Conservation (phyloP, 2,329 filamentous ascomycete genomes). For the Alternaria consortialis region DNA sequence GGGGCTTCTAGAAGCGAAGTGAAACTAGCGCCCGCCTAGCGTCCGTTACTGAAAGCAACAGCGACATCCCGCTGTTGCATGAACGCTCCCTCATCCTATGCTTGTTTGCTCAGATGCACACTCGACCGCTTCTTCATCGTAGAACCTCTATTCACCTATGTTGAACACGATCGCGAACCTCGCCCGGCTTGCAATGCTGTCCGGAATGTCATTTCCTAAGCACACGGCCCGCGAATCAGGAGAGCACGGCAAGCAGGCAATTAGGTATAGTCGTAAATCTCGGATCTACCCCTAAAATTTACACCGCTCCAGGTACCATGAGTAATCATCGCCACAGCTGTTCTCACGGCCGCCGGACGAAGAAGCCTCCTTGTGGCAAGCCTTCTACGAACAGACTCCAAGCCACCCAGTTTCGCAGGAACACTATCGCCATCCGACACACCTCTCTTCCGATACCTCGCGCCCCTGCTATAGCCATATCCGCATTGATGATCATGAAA, state of each 20-base stretch:
- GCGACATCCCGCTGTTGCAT: not conserved
- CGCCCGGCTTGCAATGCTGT: not conserved
- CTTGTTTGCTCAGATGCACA: not conserved
- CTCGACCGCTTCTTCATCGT: not conserved
- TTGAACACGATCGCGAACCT: not conserved
- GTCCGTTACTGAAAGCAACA: not conserved
- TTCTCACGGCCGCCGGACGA: not conserved
- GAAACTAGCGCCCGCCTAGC: not conserved
- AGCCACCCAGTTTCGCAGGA: constrained; percentile 26
- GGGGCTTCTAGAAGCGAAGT: not conserved
- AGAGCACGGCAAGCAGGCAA: not conserved
- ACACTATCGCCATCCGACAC: not conserved
- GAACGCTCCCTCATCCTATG: constrained; percentile 1
- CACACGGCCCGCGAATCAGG: not conserved
- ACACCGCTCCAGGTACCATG: not conserved
- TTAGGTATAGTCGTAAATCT: constrained; percentile 2
- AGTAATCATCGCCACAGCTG: not conserved
- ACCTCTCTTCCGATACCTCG: not conserved
- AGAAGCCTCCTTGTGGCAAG: constrained; percentile 16
- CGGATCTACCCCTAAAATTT: not conserved
- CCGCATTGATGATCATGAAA: constrained; percentile 8
- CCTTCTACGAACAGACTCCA: constrained; percentile 25
- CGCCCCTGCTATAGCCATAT: not conserved
- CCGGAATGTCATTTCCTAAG: not conserved
- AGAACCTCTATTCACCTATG: not conserved